phyloP scores from a whole-genome alignment of 768 basidiomycete species.

The Kwoniella sp. region DNA sequence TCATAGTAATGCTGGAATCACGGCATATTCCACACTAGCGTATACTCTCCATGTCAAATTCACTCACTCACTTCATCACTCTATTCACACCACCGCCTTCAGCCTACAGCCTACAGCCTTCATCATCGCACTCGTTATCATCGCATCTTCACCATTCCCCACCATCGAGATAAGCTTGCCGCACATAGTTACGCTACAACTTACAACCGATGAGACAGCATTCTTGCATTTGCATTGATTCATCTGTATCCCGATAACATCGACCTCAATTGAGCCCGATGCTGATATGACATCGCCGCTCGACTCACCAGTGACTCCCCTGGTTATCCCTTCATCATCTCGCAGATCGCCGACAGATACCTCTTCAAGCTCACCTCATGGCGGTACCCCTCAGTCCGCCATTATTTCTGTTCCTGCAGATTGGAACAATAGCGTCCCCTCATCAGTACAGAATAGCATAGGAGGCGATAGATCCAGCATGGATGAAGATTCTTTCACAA shows the following conservation, averaged over 20 bases:
- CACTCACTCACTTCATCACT: not conserved
- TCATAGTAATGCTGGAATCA: conserved; percentile 15
- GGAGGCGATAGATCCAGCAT: conserved; percentile 10
- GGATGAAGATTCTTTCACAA: conserved; percentile 15
- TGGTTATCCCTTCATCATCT: conserved; percentile 16
- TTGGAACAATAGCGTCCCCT: conserved; percentile 25
- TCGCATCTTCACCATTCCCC: not conserved
- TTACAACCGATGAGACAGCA: not conserved
- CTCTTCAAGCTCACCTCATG: conserved; percentile 10
- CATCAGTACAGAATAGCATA: conserved; percentile 15
- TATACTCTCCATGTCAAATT: no score
- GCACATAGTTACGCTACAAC: not conserved
- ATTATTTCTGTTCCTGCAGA: conserved; percentile 30
- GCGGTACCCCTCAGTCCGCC: conserved; percentile 31
- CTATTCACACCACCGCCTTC: not conserved
- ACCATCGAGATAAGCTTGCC: not conserved
- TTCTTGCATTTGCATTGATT: not conserved
- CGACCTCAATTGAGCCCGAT: not conserved
- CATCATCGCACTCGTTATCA: not conserved
- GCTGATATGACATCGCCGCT: conserved; percentile 17
- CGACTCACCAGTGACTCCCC: conserved; percentile 14
- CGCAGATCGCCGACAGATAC: conserved; percentile 18
- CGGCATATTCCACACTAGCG: conserved; percentile 12
- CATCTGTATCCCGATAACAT: not conserved
- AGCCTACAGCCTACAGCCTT: not conserved